These are phyloP conservation scores for Cryptosporidium ubiquitum DNA, from an alignment of 169 alveolate species.

Conservation along the genomic window DNA sequence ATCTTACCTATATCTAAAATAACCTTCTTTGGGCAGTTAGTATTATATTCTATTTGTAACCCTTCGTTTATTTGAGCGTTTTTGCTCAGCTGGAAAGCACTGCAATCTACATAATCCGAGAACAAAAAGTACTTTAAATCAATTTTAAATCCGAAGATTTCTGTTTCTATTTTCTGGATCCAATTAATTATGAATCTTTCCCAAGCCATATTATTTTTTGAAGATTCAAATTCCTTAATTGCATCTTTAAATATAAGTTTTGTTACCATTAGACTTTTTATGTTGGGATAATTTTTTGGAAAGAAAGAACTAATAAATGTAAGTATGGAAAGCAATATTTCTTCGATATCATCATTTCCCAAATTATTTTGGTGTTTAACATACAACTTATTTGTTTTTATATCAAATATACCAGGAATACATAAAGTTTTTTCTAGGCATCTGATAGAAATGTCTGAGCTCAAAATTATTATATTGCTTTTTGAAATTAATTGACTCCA, in stretches of 20 bases:
- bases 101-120: constrained; percentile 1
- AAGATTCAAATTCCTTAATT: not conserved
- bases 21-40: not conserved
- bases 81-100: not conserved
- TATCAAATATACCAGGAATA: constrained; percentile 5
- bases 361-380: not conserved
- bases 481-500: constrained; percentile 8
- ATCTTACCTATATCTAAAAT: constrained; percentile 25
- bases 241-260: not conserved
- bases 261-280: constrained; percentile 1
- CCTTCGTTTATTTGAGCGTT: not conserved
- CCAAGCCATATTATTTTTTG: not conserved
- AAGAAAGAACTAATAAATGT: constrained; percentile 20
- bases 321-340: not conserved
- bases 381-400: not conserved
- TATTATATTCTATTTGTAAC: not conserved
- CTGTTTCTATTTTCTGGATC: constrained; percentile 10
- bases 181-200: not conserved
- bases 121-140: constrained; percentile 22
- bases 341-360: not conserved
- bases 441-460: constrained; percentile 7
- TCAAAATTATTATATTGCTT: not conserved
- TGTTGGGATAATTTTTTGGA: not conserved
- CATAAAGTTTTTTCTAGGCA: not conserved
- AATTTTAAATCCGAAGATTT: not conserved